Evolutionary conservation across 2,329 filamentous ascomycete species (phyloP), one percentile per base, ranked within the genome.

Genomic region (Exophiala lecanii-corni): DNA sequence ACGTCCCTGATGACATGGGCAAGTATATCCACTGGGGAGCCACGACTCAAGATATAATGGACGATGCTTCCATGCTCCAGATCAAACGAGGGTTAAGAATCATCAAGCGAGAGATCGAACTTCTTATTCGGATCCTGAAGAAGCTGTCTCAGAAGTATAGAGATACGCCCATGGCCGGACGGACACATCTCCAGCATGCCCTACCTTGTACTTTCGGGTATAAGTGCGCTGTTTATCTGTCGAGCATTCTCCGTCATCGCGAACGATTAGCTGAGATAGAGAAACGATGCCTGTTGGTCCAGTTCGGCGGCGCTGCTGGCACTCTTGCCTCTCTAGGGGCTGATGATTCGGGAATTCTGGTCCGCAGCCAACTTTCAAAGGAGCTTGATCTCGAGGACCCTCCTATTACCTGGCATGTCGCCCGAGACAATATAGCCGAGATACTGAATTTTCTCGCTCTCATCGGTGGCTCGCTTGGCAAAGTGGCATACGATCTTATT

Each of bases 11-110:
- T 26, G 55, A 57, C 5, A 39, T 39, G 9, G 64, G 58, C n/a
- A 64, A 67, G 45, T 78, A 75, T 51, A 68, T 78, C 9, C 75
- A 78, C 54, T 78, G 75, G 74, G 75, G 75, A 6, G 74, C 75
- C 2, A 78, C 75, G 0, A 79, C 75, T 0, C 75, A 79, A 49
- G 75, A 79, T 50, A 77, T 78, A 45, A 78, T 77, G 74, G 75
- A 78, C 49, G 61, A 70, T 0, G 75, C 74, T 0, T 71, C 67
- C 9, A 61, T 76, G 1, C 53, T 79, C 6, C 75, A 78, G 50
- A 75, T 77, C 57, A 71, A 73, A 31, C 51, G 65, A 9, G 74
- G 74, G 0, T 58, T 79, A 10, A 57, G 60, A 1, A 65, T 78
- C 12, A 65, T 78, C 3, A 66, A 74, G 45, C 55, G 60, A 3